Conservation (phyloP, 176 grass and related monocot species). For the Miscanthus lutarioriparius region DNA sequence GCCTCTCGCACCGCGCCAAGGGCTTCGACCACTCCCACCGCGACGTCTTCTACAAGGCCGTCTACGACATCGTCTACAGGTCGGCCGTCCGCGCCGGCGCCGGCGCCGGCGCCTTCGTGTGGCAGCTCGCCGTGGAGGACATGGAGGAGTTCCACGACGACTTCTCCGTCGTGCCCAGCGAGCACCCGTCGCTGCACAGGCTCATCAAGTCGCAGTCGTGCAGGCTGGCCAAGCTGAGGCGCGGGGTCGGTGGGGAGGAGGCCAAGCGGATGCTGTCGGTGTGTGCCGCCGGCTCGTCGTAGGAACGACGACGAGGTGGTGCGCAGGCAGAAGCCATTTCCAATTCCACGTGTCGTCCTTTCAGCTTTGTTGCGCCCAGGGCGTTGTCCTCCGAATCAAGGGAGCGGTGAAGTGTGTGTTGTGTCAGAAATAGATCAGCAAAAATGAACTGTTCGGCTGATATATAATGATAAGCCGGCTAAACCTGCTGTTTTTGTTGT, state of each 20-base stretch:
- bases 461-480: too few relatives aligned
- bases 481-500: too few relatives aligned
- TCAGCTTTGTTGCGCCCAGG: constrained; percentile 8
- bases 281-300: constrained; percentile 35
- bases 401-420: constrained; percentile 13
- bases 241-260: constrained; percentile 10
- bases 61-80: constrained; percentile 64
- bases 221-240: constrained; percentile 56
- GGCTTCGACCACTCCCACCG: constrained; percentile 72
- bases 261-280: constrained; percentile 35
- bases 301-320: not conserved
- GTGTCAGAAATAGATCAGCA: not conserved
- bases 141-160: constrained; percentile 76
- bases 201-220: constrained; percentile 86
- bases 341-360: not conserved
- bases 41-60: constrained; percentile 63
- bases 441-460: too few relatives aligned
- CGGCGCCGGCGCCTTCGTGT: constrained; percentile 66
- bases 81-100: constrained; percentile 64
- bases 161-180: constrained; percentile 74
- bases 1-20: constrained; percentile 54
- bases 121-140: constrained; percentile 80
- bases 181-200: constrained; percentile 57
- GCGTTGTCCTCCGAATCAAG: constrained; percentile 5
- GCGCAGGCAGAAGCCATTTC: not conserved